Evolutionary conservation across 768 basidiomycete species (phyloP), one percentile per base, ranked within the genome.

Genomic region (Guyanaporus albipodus): DNA sequence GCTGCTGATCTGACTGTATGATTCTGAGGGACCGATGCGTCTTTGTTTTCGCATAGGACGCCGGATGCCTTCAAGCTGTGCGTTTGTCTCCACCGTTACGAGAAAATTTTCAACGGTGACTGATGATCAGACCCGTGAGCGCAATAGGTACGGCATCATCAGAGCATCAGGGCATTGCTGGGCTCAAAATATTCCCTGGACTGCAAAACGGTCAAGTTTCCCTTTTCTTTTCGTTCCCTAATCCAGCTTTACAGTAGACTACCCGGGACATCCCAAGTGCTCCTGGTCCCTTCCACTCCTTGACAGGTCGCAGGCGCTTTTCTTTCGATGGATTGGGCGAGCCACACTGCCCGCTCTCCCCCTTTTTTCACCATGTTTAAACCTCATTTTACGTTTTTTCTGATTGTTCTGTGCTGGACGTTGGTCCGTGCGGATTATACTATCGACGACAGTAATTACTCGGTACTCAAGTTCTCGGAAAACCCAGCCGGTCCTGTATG

Each of bases 401-500:
- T 35, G 32, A 5, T 42, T 14, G 32, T 29, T 34, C 26, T 54
- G 31, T 48, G 21, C 21, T 35, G 12, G n/a, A 9, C 31, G 9
- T 24, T 56, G n/a, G 46, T 53, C 35, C 31, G 22, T 22, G 58
- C 61, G 15, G 60, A 62, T 23, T 63, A 63, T 44, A 56, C 50
- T 17, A 61, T 64, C 38, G 59, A 63, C 22, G 60, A 63, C 26
- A 55, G 57, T 42, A 32, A 64, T n/a, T 59, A 59, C 39, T 59
- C 62, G 11, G 3, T 18, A 12, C 62, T 57, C 40, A 52, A 51
- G 26, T 62, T 50, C 44, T 63, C 62, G 7, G 55, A 59, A 36
- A 64, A 64, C n/a, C 60, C 62, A 11, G 18, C 42, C 29, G 62
- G 62, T 6, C 55, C 62, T 0, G 57, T 55, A 45, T 63, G 62